Evolutionary conservation across 768 basidiomycete genomes (phyloP).

Genomic region (Termitomyces sp.): DNA sequence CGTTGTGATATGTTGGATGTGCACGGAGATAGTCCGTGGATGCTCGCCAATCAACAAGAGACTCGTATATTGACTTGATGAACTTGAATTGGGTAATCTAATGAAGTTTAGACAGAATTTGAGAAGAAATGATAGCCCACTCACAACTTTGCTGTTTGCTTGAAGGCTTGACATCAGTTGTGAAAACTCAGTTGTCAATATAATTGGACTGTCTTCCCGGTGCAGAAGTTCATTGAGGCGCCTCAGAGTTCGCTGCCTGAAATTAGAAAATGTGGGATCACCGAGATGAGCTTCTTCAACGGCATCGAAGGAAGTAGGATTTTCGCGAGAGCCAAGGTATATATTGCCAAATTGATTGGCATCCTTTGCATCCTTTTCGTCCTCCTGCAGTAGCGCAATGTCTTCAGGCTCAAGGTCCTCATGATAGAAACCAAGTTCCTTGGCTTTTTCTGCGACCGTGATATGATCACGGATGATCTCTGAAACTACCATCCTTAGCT

Average conservation of each 20-base stretch:
- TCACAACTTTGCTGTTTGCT: neutral
- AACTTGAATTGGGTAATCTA: constrained; percentile 1
- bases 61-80: constrained; percentile 19
- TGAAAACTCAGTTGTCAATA: neutral
- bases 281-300: neutral
- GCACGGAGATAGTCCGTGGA: constrained; percentile 16
- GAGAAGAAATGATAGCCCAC: neutral
- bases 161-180: neutral
- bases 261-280: neutral
- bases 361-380: neutral
- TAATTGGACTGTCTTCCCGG: neutral
- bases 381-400: neutral
- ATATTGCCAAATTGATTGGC: neutral
- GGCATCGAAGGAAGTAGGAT: neutral
- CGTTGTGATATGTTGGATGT: constrained; percentile 10
- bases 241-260: neutral
- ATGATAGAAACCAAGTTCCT: neutral
- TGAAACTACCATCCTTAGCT: neutral
- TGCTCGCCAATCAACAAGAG: constrained; percentile 15
- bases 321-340: neutral
- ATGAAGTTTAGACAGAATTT: neutral
- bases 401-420: neutral
- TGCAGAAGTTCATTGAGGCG: neutral
- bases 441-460: neutral
- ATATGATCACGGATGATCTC: neutral